Conservation (phyloP, 345 rosid species). For the Nephelium lappaceum region DNA sequence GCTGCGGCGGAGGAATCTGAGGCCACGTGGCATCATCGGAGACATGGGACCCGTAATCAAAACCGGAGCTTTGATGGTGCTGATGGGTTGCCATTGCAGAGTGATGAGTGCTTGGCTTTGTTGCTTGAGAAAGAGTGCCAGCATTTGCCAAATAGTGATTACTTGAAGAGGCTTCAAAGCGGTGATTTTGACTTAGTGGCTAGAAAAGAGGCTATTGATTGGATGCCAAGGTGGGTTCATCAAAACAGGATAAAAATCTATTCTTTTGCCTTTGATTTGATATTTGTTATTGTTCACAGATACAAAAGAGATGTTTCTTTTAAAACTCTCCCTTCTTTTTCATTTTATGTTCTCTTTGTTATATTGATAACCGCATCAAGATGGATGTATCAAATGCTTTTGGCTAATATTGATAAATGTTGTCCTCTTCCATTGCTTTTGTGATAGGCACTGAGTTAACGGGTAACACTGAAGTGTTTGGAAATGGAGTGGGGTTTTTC, state of each 20-base stretch:
- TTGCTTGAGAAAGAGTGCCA: constrained; percentile 61
- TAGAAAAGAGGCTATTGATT: constrained; percentile 59
- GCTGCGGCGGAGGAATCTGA: constrained; percentile 38
- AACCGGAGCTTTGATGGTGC: constrained; percentile 28
- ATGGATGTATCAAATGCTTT: constrained; percentile 1
- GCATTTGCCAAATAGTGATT: constrained; percentile 54
- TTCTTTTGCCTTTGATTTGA: background rate
- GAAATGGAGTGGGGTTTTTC: constrained; percentile 9
- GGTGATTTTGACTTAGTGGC: constrained; percentile 57
- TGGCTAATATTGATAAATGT: background rate
- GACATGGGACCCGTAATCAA: constrained; percentile 31
- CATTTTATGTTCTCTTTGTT: background rate
- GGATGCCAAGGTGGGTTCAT: constrained; percentile 64
- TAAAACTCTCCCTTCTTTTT: background rate
- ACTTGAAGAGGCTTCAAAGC: constrained; percentile 50
- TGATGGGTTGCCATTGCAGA: constrained; percentile 44
- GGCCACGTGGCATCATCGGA: constrained; percentile 33
- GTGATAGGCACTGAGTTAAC: background rate
- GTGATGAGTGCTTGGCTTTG: constrained; percentile 55
- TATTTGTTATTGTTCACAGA: background rate
- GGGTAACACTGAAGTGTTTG: background rate
- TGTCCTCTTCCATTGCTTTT: constrained; percentile 12
- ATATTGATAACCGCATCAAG: background rate
- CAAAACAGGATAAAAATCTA: background rate
- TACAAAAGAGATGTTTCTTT: background rate